Evolutionary conservation across 2,329 filamentous ascomycete genomes (phyloP).

Genomic region (Aspergillus sp.): DNA sequence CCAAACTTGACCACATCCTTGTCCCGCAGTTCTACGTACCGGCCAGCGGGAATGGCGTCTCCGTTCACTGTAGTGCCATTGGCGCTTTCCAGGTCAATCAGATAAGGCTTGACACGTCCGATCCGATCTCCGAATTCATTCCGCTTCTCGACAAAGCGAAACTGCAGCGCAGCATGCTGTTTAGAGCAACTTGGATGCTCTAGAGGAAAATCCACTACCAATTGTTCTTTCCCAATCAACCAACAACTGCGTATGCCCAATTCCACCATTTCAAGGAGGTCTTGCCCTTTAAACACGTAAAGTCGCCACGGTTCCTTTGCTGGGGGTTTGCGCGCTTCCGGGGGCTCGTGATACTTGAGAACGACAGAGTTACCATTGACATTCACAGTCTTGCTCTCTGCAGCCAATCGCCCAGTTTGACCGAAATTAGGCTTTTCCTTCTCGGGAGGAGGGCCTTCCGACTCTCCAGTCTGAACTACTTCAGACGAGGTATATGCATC

Average conservation of each 20-base stretch:
- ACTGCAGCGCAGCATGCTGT: slow-evolving; percentile 94
- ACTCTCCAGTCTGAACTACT: slow-evolving; percentile 24
- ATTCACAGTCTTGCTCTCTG: slow-evolving; percentile 80
- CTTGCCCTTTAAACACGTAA: slow-evolving; percentile 85
- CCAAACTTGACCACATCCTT: slow-evolving; percentile 91
- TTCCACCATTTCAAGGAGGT: slow-evolving; percentile 79
- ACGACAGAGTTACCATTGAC: slow-evolving; percentile 65
- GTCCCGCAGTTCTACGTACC: slow-evolving; percentile 83
- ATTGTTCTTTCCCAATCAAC: slow-evolving; percentile 78
- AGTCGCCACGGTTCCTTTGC: slow-evolving; percentile 79
- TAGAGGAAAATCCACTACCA: slow-evolving; percentile 78
- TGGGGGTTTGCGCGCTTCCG: slow-evolving; percentile 86
- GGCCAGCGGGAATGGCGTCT: slow-evolving; percentile 68
- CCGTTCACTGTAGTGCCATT: slow-evolving; percentile 87
- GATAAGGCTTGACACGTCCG: slow-evolving; percentile 78
- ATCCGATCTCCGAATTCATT: slow-evolving; percentile 86
- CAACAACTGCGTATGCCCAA: slow-evolving; percentile 79
- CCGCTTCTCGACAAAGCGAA: slow-evolving; percentile 77
- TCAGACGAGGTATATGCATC: slow-evolving; percentile 47
- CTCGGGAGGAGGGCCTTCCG: slow-evolving; percentile 31
- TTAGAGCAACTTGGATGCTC: slow-evolving; percentile 93
- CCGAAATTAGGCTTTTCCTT: slow-evolving; percentile 86
- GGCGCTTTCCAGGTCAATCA: slow-evolving; percentile 90
- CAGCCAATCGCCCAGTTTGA: slow-evolving; percentile 77
- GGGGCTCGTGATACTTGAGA: slow-evolving; percentile 93